Evolutionary conservation across 2,329 filamentous ascomycete species (phyloP), one percentile per base, ranked within the genome.

Genomic region (Sordariomycetes sp.): DNA sequence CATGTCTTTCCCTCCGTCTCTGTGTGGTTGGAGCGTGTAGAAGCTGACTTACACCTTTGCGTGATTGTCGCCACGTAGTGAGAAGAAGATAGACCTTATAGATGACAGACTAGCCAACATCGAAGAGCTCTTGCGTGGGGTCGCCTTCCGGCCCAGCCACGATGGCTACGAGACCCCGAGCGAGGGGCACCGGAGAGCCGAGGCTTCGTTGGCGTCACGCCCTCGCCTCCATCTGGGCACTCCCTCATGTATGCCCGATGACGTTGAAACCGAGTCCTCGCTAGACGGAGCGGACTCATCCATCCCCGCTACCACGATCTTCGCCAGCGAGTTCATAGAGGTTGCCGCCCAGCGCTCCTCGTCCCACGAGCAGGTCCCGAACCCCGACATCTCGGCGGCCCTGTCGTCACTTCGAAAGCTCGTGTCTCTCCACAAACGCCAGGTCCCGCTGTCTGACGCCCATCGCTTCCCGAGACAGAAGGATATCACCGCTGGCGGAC

Each of bases 261-360:
- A 74, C 57, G 70, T 70, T 15, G 69, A 69, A 15, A 72, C 75
- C 62, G 70, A 76, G 59, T 20, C 45, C 45, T 50, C 45, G 8
- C 10, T 50, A n/a, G 45, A 50, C 20, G 45, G n/a, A n/a, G 76
- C 74, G n/a, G 72, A 76, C 62, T 73, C 75, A 1, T 75, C 74
- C 22, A 68, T 79, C 52, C 68, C 74, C 3, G 74, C 74, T 4
- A 76, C 79, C 58, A 75, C 79, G 2, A 72, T 71, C n/a, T 79
- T 80, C 62, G 78, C 76, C 24, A 76, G 71, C 63, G 75, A 78
- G 61, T 78, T 81, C 48, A 72, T 80, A 24, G 77, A 81, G 62
- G 70, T 75, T 58, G 74, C 75, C n/a, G 77, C 79, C 28, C 68
- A 72, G 61, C 71, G 74, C 25, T 76, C 75, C 1, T 71, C 77